Base-by-base conservation (phyloP, 805 yeast genomes). In the Ogataea polymorpha region DNA sequence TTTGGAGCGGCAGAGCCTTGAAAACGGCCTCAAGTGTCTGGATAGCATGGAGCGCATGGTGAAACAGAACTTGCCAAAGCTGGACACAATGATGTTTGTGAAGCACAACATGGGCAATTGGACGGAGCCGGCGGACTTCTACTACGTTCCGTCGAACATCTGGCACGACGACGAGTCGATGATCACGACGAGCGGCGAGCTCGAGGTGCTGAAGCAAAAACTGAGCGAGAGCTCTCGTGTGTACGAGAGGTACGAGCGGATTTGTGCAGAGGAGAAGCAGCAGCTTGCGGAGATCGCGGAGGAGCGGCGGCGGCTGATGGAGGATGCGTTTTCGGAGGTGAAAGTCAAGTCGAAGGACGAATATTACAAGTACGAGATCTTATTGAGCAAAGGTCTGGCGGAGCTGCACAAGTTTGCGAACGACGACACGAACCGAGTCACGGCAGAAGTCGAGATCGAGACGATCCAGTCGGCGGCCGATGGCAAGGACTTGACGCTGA, bases 101-200 rank as follows among this genome's bases (percentile, higher is more conserved):
- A 89, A 89, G 56, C 99, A 93, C 65, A 93, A 93, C 60, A 47
- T 74, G 18, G 65, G 61, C 13, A 69, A 68, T 12, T 93, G 96
- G 97, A 71, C 71, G 32, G 97, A 89, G 53, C 98, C 97, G 1
- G 69, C 68, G 6, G 98, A 91, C 65, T 87, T 85, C 57, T 72
- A 78, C 50, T 93, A 85, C 55, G 75, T 86, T 48, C 96, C 98
- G 1, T 82, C 95, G 18, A 81, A 89, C 23, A 82, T 93, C 30
- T 93, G 99, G 99, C 98, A 91, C 63, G 99, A 93, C 56, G 97
- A 93, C 62, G 96, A 88, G 49, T 67, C 75, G 25, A 73, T 86
- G 55, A 71, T 82, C 48, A 73, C 79, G 1, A 68, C 74, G 5
- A 73, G 75, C 32, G 73, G 71, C 5, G 86, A 80, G 54, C 64